phyloP scores from a whole-genome alignment of 768 basidiomycete species.

The Punctularia strigosozonata region DNA sequence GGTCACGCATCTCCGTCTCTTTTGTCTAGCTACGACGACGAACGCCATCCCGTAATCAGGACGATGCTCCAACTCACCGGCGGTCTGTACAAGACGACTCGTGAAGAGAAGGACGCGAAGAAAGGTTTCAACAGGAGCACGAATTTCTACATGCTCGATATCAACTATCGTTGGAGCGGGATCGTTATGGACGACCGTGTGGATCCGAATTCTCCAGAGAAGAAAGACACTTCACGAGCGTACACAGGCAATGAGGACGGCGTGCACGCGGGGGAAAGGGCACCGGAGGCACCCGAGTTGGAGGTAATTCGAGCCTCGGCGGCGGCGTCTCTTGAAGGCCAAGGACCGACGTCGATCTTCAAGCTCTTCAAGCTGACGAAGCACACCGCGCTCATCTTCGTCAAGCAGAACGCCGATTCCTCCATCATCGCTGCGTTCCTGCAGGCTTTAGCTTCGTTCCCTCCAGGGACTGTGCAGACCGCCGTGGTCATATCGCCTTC shows the following conservation, averaged over 20 bases:
- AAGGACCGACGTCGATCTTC: conserved; percentile 12
- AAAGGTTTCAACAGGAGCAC: background rate
- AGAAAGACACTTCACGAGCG: background rate
- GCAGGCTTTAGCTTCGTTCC: no score
- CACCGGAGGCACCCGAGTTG: conserved; percentile 29
- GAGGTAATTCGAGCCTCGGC: no score
- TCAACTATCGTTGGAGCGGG: conserved; percentile 42
- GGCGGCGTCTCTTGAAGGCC: background rate
- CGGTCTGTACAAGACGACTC: background rate
- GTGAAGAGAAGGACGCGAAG: background rate
- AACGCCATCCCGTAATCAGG: conserved; percentile 19
- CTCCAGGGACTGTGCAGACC: no score
- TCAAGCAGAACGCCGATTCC: background rate
- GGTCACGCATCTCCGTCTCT: conserved; percentile 13
- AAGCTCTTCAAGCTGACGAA: conserved; percentile 12
- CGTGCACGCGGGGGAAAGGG: conserved; percentile 32
- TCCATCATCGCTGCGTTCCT: background rate
- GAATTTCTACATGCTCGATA: conserved; percentile 29
- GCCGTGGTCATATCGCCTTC: no score
- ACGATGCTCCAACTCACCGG: conserved; percentile 12
- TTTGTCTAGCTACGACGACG: conserved; percentile 15
- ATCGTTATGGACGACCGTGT: conserved; percentile 29
- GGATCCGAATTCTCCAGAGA: conserved; percentile 11
- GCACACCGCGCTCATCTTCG: conserved; percentile 23
- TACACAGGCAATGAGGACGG: conserved; percentile 5